Conservation (phyloP, 2,329 filamentous ascomycete species). For the Cordyceps fumosorosea region DNA sequence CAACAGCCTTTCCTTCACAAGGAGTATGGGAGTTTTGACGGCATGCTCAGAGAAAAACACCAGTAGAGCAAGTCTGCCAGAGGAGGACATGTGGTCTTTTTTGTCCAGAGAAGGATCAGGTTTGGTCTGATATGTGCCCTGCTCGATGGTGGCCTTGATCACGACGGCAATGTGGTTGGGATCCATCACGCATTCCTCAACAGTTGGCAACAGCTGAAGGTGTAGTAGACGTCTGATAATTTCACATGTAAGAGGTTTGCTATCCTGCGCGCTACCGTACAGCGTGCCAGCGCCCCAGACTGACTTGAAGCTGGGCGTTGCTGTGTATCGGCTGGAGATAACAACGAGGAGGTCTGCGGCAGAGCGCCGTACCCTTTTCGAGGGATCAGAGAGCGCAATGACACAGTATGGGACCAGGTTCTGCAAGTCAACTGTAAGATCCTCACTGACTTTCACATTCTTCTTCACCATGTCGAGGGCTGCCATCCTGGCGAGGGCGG, state of each 20-base stretch:
- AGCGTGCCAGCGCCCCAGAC: conserved; percentile 58
- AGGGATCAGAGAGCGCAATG: conserved; percentile 66
- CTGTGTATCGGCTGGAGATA: conserved; percentile 44
- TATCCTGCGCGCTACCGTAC: conserved; percentile 51
- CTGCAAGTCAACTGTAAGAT: conserved; percentile 60
- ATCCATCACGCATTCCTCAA: conserved; percentile 86
- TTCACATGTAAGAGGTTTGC: conserved; percentile 53
- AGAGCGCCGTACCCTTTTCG: conserved; percentile 68
- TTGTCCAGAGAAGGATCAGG: conserved; percentile 38
- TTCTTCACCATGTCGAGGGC: conserved; percentile 61
- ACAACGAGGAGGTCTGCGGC: conserved; percentile 61
- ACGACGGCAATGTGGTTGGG: conserved; percentile 60
- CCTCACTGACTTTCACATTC: conserved; percentile 45
- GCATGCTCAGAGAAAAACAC: conserved; percentile 69
- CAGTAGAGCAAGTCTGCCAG: conserved; percentile 58
- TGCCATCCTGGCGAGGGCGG: conserved; percentile 59
- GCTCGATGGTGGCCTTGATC: conserved; percentile 39
- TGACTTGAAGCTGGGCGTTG: conserved; percentile 30
- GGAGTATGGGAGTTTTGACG: conserved; percentile 58
- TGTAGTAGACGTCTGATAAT: conserved; percentile 56
- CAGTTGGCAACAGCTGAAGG: conserved; percentile 60
- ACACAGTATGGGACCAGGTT: conserved; percentile 76
- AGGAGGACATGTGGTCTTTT: conserved; percentile 50
- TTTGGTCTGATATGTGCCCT: conserved; percentile 32
- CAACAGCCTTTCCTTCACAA: conserved; percentile 67